Evolutionary conservation across 2,329 filamentous ascomycete species (phyloP), one percentile per base, ranked within the genome.

Genomic region (Neopestalotiopsis sp.): DNA sequence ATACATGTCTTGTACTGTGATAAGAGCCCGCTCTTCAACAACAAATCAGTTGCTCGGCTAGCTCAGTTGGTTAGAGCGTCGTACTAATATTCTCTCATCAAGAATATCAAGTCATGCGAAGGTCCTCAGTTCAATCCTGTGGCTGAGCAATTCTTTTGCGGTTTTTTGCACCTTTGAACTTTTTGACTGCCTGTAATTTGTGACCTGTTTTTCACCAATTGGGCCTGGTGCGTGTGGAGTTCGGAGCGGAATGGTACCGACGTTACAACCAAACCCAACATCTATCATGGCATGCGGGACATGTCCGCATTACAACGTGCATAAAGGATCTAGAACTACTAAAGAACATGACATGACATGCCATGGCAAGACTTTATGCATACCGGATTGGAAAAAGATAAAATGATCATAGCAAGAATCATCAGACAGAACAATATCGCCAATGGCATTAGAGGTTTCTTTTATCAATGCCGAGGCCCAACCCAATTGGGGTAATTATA

Each of bases 41-140:
- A 53, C n/a, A 9, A 53, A 12, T 9, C 1, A 53, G n/a, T 53
- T 53, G 45, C 45, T 53, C 45, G 45, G 45, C 45, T 53, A 53
- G 45, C 45, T 53, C 45, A 53, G 45, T 53, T 53, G 45, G 45
- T 53, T 53, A 53, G 45, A 53, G 45, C 45, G 45, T 53, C 45
- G 45, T 53, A 53, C 45, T 53, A 53, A 53, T 53, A 53, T 53
- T 53, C 45, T 53, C 45, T 53, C 2, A 53, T 9, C 7, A 53
- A 24, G 45, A 53, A 53, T 53, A 24, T 53, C n/a, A 53, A 53
- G 45, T 53, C n/a, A 53, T 53, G 45, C 45, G 45, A 53, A 53
- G 45, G 45, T 53, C 45, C 45, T 53, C 45, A 53, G 45, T 53
- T 53, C 45, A 53, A 53, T 53, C 45, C 45, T 53, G 45, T 53